phyloP scores from a whole-genome alignment of 2,329 filamentous ascomycete genomes.

The Chrysoporthe austroafricana region DNA sequence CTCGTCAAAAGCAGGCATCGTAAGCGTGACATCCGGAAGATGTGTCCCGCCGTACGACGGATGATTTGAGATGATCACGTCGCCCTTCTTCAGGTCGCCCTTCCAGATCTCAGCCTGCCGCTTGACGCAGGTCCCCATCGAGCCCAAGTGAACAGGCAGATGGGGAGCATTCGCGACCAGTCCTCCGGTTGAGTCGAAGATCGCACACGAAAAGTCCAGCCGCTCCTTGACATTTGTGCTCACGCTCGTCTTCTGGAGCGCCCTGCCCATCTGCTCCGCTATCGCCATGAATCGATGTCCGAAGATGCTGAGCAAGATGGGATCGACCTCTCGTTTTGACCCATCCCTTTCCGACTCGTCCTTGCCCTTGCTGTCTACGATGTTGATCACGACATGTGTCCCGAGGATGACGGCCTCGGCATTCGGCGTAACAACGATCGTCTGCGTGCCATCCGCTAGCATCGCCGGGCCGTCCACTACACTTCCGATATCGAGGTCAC shows the following conservation, averaged over 20 bases:
- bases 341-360: conserved; percentile 33
- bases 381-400: conserved; percentile 88
- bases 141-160: conserved; percentile 79
- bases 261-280: conserved; percentile 81
- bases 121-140: conserved; percentile 82
- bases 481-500: conserved; percentile 73
- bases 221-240: conserved; percentile 82
- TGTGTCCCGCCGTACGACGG: conserved; percentile 85
- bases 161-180: conserved; percentile 82
- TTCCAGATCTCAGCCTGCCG: conserved; percentile 82
- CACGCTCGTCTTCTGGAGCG: conserved; percentile 78
- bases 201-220: conserved; percentile 80
- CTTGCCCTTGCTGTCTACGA: conserved; percentile 59
- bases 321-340: conserved; percentile 62
- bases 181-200: conserved; percentile 76
- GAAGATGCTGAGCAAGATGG: conserved; percentile 78
- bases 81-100: conserved; percentile 75
- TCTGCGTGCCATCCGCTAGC: conserved; percentile 86
- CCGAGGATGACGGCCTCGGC: conserved; percentile 77
- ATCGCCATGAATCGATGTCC: conserved; percentile 85
- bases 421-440: conserved; percentile 83
- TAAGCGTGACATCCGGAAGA: conserved; percentile 79
- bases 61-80: conserved; percentile 84
- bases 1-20: conserved; percentile 75
- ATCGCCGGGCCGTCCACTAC: conserved; percentile 80